Base-by-base conservation (phyloP, 768 basidiomycete species). In the Boletus rufocinnamomeus region DNA sequence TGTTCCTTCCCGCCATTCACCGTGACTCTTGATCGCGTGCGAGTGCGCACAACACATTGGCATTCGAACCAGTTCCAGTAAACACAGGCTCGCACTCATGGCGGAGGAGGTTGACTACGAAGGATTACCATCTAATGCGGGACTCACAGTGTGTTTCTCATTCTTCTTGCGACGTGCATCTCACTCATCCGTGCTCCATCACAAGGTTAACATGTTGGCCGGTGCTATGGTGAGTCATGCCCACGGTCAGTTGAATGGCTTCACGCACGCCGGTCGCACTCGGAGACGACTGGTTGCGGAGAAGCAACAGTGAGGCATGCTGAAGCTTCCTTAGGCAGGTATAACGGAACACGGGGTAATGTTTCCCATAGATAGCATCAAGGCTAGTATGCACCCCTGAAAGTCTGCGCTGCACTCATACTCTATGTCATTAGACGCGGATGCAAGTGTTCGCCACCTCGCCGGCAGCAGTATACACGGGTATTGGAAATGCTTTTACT, bases 261-360 rank as follows among this genome's bases (percentile, higher is more conserved):
- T 47, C 51, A 27, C 37, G 57, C 57, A 56, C 49, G 35, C 21
- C 23, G 41, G 52, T 56, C 38, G 48, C 37, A 27, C 52, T 23
- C 14, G 32, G 47, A 27, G 14, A 25, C 45, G 28, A 35, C 40
- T 35, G 40, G 35, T 28, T 30, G 44, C 41, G 38, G 34, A 34
- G 47, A 35, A 32, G 37, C 17, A 41, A 53, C 37, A 11, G 21
- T 6, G 51, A 54, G 8, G 7, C 32, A 45, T 57, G 54, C 63
- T 74, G 23, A 73, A 28, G n/a, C 11, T 45, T 63, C 28, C 58
- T 27, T 72, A 96, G 95, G 97, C 97, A 66, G 97, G 97, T 60
- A 98, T 99, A 66, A 95, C 95, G 54, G 97, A 99, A 74, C 97
- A 99, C 77, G 91, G 95, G 32, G 94, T 97, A 72, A 98, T 99